Evolutionary conservation across 2,329 filamentous ascomycete genomes (phyloP), one percentile per base, ranked within the genome.

Genomic region (Rutstroemia sydowiana): DNA sequence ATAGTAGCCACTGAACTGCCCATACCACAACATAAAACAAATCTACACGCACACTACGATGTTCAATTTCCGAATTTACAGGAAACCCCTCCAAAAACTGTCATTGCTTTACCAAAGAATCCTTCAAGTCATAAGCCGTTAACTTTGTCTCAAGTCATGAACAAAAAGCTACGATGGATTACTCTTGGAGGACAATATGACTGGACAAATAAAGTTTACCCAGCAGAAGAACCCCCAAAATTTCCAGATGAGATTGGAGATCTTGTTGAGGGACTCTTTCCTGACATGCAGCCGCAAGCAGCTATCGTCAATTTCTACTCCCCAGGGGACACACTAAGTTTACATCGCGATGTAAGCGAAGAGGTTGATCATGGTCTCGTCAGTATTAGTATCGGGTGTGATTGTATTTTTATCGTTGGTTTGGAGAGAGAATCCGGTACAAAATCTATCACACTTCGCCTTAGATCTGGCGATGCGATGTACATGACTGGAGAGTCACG

Each of bases 151-250:
- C 84, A 85, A 63, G 81, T 93, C 41, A 75, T 97, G 26, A 79
- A 83, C 51, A 86, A 85, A 57, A 91, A 88, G 56, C 79, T 97
- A 23, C 88, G 92, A 58, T 97, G 92, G 92, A 80, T 95, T 26
- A 97, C 92, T 0, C 78, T 97, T 1, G 92, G 92, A 43, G 89
- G 89, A 0, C 92, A 97, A 69, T 97, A 97, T 68, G 87, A 97
- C 70, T 96, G 92, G 93, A 92, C 89, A 0, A 79, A 81, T 48
- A 90, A 95, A 57, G 71, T 80, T 7, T 97, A 97, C 63, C 88
- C 90, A 0, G 67, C 74, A 2, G 73, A 76, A 4, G 57, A 68
- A 4, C 83, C 86, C 1, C 88, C 88, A 0, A 65, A 71, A 0
- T 95, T 96, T 59, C 92, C 92, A 0, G 40, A 67, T 0, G 90